Evolutionary conservation across 2,329 filamentous ascomycete genomes (phyloP), one percentile per base, ranked within the genome.

Genomic region (Pseudogymnoascus sp.): DNA sequence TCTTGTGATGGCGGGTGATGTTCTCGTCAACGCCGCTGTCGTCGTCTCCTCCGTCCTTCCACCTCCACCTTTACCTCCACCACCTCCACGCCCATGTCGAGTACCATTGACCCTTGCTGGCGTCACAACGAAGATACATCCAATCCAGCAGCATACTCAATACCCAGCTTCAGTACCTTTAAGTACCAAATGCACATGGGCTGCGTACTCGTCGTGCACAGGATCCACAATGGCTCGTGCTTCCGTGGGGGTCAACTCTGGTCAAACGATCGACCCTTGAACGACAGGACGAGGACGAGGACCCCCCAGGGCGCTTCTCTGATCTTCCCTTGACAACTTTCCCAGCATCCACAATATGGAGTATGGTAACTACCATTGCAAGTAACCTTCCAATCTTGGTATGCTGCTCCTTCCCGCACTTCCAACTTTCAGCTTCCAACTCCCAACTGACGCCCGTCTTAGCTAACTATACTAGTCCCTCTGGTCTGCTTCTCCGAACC

Each of bases 211-310:
- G 24, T 10, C 14, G 26, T 53, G 46, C 46, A 53, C 46, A 53
- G 24, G 46, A 53, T 53, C 46, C 46, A 53, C 46, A 53, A 50
- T 11, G 46, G 26, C 46, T 53, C 46, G 46, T 53, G 46, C 46
- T 28, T 53, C 46, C 46, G 46, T 53, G 46, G 46, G 46, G 46
- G 46, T 53, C 19, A 19, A 19, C 19, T 19, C 19, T 19, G 19
- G 19, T 19, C 24, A 53, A 43, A n/a, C 26, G 46, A 53, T 53
- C 46, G 46, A 53, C 46, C 46, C 24, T 53, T 53, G 46, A 53
- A 53, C 24, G 46, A 53, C 46, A 53, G 24, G 46, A 28, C 43
- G 24, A 28, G 43, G 26, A 14, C 22, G 10, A 22, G 16, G 8
- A 10, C 40, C 40, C 41, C 41, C 43, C 31, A 8, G 28, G 14